Evolutionary conservation across 306 rosid species (phyloP).

Genomic region (Amphicarpaea edgeworthii): DNA sequence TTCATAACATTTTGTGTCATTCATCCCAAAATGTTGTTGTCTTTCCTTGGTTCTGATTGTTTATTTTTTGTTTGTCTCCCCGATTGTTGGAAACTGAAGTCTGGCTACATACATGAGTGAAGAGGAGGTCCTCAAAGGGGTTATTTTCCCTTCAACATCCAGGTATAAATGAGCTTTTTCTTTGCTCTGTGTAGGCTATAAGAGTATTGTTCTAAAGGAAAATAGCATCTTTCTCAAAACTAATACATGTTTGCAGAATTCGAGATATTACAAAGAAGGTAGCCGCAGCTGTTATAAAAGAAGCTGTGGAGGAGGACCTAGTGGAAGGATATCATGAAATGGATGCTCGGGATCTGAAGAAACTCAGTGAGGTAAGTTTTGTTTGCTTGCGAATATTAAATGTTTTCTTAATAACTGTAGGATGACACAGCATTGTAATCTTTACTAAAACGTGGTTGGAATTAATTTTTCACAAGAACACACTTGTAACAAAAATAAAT

Average conservation of each 20-base stretch:
- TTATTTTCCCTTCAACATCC: constrained; percentile 90
- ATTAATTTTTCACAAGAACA: background rate
- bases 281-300: constrained; percentile 91
- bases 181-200: constrained; percentile 24
- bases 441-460: constrained; percentile 4
- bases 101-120: constrained; percentile 95
- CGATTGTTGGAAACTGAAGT: constrained; percentile 61
- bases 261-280: constrained; percentile 93
- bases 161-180: constrained; percentile 56
- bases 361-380: constrained; percentile 66
- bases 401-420: constrained; percentile 11
- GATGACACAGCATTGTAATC: constrained; percentile 1
- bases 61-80: constrained; percentile 11
- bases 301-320: constrained; percentile 89
- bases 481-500: background rate
- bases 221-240: constrained; percentile 42
- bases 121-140: constrained; percentile 84
- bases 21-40: constrained; percentile 24
- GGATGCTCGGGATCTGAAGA: constrained; percentile 84
- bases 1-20: constrained; percentile 1
- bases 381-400: constrained; percentile 21
- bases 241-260: constrained; percentile 67
- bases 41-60: constrained; percentile 14
- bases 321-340: constrained; percentile 88
- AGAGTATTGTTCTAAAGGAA: constrained; percentile 25